Evolutionary conservation across 371 early-diverging fungal genomes (phyloP), one percentile per base, ranked within the genome.

Genomic region (Rhizopus sp.): DNA sequence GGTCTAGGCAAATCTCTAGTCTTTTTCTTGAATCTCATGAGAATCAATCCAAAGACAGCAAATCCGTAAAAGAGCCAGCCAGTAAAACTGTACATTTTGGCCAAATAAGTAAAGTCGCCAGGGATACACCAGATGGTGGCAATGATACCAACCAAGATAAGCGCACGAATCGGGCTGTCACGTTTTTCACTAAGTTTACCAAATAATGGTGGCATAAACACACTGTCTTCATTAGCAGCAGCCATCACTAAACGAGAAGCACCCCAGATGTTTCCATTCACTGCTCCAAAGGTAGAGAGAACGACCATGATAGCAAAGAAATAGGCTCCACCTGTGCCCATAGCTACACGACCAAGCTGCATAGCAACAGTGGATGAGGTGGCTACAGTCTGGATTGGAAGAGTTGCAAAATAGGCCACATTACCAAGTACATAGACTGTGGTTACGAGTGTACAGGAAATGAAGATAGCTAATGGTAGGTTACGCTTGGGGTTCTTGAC

Each of bases 1-100:
- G 74, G 70, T 12, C 70, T 60, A 5, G 58, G 55, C 17, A 64
- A 45, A 39, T 69, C 31, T 38, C 59, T 70, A 16, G 70, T 73
- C 17, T 50, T 52, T 33, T 64, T 63, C 13, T 64, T 65, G 53
- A 69, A 73, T 35, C 74, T 60, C 74, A 73, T 73, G 13, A 63
- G 15, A 5, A 73, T 61, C 33, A 73, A 53, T 17, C 70, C 74
- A 60, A 60, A 35, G 35, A 73, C 58, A 29, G 70, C 59, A 40
- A 70, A 55, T 29, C 82, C 69, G 64, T 86, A 86, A 58, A 83
- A 86, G 12, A 74, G 38, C 84, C 84, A 86, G n/a, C 75, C 67
- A 30, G 73, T 75, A 50, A 82, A 79, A 48, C 81, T 80, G 63
- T 82, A 86, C 61, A 86, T 75, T 23, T 72, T 84, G 30, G 84